phyloP scores from a whole-genome alignment of 805 yeast genomes.

The Teunomyces lycoperdinae region DNA sequence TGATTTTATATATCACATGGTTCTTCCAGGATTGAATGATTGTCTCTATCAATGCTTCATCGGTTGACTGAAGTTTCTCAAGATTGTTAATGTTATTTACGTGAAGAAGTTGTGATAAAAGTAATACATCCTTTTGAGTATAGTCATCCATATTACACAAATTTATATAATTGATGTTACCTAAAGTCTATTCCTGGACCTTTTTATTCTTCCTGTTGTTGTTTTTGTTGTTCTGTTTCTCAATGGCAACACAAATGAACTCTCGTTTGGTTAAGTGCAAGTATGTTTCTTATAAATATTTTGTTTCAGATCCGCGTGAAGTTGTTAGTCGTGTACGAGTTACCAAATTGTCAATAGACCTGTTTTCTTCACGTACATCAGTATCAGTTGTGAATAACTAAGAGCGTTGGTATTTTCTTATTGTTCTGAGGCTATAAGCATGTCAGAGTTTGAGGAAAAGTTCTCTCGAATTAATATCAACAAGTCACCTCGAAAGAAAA shows the following conservation, averaged over 20 bases:
- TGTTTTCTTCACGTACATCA: not conserved
- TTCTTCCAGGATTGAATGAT: conserved; percentile 29
- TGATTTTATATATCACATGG: conserved; percentile 27
- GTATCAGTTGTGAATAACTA: not conserved
- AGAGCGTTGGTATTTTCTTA: not conserved
- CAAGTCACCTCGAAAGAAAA: conserved; percentile 20
- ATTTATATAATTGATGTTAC: not conserved
- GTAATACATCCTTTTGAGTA: conserved; percentile 30
- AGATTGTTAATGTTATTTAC: conserved; percentile 28
- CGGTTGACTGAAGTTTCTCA: conserved; percentile 9
- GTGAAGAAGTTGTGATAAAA: conserved; percentile 38
- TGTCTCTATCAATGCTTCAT: conserved; percentile 17
- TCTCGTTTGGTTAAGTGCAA: not conserved
- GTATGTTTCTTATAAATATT: not conserved
- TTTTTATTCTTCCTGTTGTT: too few relatives aligned
- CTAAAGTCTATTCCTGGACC: too few relatives aligned
- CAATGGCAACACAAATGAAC: not conserved
- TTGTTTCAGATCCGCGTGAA: not conserved
- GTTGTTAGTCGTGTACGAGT: not conserved
- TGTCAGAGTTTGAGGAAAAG: conserved; percentile 23
- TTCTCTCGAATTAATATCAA: conserved; percentile 31
- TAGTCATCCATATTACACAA: conserved; percentile 1
- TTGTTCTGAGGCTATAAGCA: not conserved
- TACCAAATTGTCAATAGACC: conserved; percentile 7
- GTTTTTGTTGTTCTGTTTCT: not conserved